Evolutionary conservation across 176 grass and related monocot species (phyloP).

Genomic region (Oryza australiensis): DNA sequence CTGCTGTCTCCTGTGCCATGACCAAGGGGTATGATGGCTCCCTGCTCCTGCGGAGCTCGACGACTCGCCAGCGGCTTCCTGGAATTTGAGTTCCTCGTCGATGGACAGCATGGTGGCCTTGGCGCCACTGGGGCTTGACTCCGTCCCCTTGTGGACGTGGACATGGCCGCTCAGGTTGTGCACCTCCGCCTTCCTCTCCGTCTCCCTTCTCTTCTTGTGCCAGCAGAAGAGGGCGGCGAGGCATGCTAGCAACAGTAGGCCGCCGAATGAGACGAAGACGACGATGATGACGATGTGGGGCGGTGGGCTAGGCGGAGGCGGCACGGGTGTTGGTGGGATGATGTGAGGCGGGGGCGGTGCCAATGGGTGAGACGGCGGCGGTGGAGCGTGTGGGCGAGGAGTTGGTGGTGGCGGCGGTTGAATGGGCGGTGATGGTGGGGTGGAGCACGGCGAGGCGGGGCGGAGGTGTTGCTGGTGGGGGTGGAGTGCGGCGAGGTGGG

Average conservation of each 20-base stretch:
- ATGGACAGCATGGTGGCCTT: slow-evolving; percentile 35
- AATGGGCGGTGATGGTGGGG: slow-evolving; percentile 45
- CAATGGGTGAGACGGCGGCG: not conserved
- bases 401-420: slow-evolving; percentile 17
- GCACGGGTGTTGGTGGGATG: slow-evolving; percentile 4
- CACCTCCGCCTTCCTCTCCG: slow-evolving; percentile 38
- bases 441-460: slow-evolving; percentile 14
- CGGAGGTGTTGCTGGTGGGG: not conserved
- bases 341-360: slow-evolving; percentile 35
- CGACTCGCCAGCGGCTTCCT: slow-evolving; percentile 29
- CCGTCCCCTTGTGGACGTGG: slow-evolving; percentile 51
- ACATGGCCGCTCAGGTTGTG: slow-evolving; percentile 57
- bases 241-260: slow-evolving; percentile 65
- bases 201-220: slow-evolving; percentile 58
- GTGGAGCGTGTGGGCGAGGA: slow-evolving; percentile 1
- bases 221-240: slow-evolving; percentile 65
- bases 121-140: slow-evolving; percentile 40
- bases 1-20: slow-evolving; percentile 48
- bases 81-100: slow-evolving; percentile 71
- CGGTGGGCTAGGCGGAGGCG: slow-evolving; percentile 49
- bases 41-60: not conserved
- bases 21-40: slow-evolving; percentile 24
- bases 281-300: slow-evolving; percentile 65
- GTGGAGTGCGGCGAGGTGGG: not conserved
- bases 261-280: slow-evolving; percentile 62